Evolutionary conservation across 495 filamentous ascomycete genomes (phyloP).

Genomic region (Chlorociboria aeruginascens): DNA sequence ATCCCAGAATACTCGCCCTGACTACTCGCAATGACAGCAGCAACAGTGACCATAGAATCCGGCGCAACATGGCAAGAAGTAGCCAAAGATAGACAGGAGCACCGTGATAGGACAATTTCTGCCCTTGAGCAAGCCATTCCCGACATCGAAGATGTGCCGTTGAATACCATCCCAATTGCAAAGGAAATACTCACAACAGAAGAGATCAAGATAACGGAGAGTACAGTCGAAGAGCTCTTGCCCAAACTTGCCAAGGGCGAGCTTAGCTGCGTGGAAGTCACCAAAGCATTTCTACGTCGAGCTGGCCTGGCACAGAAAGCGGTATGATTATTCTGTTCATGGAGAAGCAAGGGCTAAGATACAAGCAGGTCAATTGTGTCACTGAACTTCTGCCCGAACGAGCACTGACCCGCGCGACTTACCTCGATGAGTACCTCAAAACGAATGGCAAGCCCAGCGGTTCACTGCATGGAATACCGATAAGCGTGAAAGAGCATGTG

Average conservation of each 20-base stretch:
- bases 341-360: conserved; percentile 5
- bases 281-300: conserved; percentile 45
- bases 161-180: conserved; percentile 32
- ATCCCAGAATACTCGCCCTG: neutral
- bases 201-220: conserved; percentile 41
- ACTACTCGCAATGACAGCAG: conserved; percentile 11
- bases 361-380: conserved; percentile 38
- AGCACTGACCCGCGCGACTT: conserved; percentile 44
- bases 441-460: conserved; percentile 37
- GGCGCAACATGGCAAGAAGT: conserved; percentile 36
- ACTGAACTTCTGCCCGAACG: conserved; percentile 53
- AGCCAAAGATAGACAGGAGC: conserved; percentile 28
- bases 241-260: conserved; percentile 30
- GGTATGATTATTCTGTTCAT: conserved; percentile 19
- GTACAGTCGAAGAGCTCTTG: conserved; percentile 29
- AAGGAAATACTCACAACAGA: conserved; percentile 29
- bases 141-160: conserved; percentile 22
- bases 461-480: conserved; percentile 55
- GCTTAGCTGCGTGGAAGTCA: conserved; percentile 33
- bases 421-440: conserved; percentile 44
- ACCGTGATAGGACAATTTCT: conserved; percentile 32
- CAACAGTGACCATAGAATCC: conserved; percentile 24
- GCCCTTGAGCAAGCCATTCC: conserved; percentile 22
- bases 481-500: conserved; percentile 57
- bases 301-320: conserved; percentile 47